phyloP scores from a whole-genome alignment of 2,329 filamentous ascomycete genomes.

The Claviceps sp. region DNA sequence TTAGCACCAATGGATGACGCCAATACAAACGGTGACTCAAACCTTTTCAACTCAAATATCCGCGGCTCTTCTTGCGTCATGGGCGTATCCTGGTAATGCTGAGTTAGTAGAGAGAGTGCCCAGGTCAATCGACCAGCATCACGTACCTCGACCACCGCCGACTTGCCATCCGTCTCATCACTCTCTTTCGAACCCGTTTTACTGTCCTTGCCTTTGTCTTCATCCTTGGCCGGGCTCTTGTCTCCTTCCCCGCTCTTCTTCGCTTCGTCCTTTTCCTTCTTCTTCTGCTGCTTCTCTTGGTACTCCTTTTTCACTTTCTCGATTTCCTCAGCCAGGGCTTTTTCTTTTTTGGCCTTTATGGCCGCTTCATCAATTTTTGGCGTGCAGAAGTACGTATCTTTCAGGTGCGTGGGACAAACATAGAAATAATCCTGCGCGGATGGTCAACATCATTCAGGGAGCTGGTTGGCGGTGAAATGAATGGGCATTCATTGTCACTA shows the following conservation, averaged over 20 bases:
- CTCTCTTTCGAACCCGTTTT: slow-evolving; percentile 16
- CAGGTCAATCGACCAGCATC: neutral
- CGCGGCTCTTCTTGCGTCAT: slow-evolving; percentile 53
- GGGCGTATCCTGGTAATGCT: slow-evolving; percentile 5
- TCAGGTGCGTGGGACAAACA: slow-evolving; percentile 69
- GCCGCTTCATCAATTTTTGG: slow-evolving; percentile 59
- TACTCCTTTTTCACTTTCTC: slow-evolving; percentile 62
- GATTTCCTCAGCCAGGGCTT: slow-evolving; percentile 50
- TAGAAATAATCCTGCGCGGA: slow-evolving; percentile 67
- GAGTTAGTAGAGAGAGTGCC: neutral
- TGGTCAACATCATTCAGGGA: neutral
- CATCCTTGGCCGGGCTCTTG: slow-evolving; percentile 21
- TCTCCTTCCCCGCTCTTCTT: slow-evolving; percentile 30
- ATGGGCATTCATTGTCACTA: neutral
- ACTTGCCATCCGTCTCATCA: neutral
- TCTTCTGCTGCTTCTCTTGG: slow-evolving; percentile 56
- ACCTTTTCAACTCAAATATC: slow-evolving; percentile 77
- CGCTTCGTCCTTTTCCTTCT: slow-evolving; percentile 50
- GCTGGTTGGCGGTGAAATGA: neutral
- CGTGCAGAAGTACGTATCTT: slow-evolving; percentile 67
- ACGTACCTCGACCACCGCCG: slow-evolving; percentile 5
- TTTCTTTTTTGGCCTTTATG: slow-evolving; percentile 45
- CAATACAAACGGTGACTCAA: slow-evolving; percentile 2
- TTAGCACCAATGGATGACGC: neutral
- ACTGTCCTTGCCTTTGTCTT: slow-evolving; percentile 14